Evolutionary conservation across 2,329 filamentous ascomycete genomes (phyloP), one percentile per base, ranked within the genome.

Genomic region (Tetracladium maxilliforme): DNA sequence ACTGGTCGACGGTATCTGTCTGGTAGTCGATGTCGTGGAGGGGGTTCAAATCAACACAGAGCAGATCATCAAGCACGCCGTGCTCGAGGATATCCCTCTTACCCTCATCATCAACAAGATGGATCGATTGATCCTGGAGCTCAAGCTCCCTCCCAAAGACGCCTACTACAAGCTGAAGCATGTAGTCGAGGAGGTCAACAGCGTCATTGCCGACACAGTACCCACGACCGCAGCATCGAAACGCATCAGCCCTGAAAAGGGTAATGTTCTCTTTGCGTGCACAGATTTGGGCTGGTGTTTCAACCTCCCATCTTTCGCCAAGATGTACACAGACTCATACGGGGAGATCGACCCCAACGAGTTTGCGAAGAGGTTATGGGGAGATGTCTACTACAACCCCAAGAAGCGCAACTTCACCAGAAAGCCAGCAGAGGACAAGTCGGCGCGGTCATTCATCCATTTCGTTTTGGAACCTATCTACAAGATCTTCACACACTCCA

Each of bases 141-240:
- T 98, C 25, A 92, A 92, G 49, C 64, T 98, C 10, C 90, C 90
- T 3, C 90, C 90, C 3, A 82, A 75, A 36, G 90, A 98, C 46
- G 90, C 90, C 9, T 98, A 98, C 56, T 95, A 94, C 64, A 98
- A 98, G 61, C 62, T 98, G 27, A 95, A 94, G 55, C 86, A 95
- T 48, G 84, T 94, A n/a, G 72, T 98, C 26, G 90, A 98, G 50
- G 83, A 95, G 51, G 86, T 98, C 51, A 98, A 98, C 53, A 93
- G 83, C 2, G 61, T 90, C 38, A 95, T 98, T 41, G 82, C 92
- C 45, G 84, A 80, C 45, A 78, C 80, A 4, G 62, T 84, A 15
- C 87, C 90, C 4, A 77, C 82, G 3, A 70, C 71, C 39, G 84
- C 86, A 15, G 81, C 82, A 42, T 71, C 67, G 32, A 72, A 70